Evolutionary conservation across 108 stramenopile genomes (phyloP), one percentile per base, ranked within the genome.

Genomic region (Cafeteria roenbergensis): DNA sequence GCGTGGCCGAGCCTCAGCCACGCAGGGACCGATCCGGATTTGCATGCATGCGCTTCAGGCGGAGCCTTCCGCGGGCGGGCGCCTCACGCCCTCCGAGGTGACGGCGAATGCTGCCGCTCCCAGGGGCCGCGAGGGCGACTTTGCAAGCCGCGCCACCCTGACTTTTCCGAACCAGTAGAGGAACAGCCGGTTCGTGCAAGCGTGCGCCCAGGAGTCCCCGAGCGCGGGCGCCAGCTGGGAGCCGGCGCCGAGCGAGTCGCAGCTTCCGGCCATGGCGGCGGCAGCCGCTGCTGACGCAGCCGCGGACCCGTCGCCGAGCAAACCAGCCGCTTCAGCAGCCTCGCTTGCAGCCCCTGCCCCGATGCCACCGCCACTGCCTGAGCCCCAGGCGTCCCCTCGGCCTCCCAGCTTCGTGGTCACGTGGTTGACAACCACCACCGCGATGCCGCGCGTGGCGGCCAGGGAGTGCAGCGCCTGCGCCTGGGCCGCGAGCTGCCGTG

Each of bases 181-280:
- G 54, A 89, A 31, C 27, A 92, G 55, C 33, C 91, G 82, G n/a
- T 89, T 89, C 0, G 90, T 82, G 4, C 86, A 75, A 48, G 91
- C 87, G 73, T 94, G 93, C 20, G 93, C 88, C 93, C 93, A 94
- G 21, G 87, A 80, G 58, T 91, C 91, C 48, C 93, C 93, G 56
- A 94, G 79, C 9, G 93, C 90, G 9, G 93, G 91, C 30, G 88
- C 86, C 51, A 82, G 33, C 34, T 73, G 64, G 0, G 76, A 73
- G 34, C 65, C 68, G 26, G 58, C 70, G 38, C 57, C 42, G 55
- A 64, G 27, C 24, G 34, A 50, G 20, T 29, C 30, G 26, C 57
- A 35, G 9, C 56, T 63, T 2, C 36, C 24, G 24, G 24, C 61
- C 51, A n/a, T 73, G 65, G 35, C 26, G 17, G 17, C 27, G 21